Evolutionary conservation across 1,284 basidiomycete genomes (phyloP), one percentile per base, ranked within the genome.

Genomic region (Pseudozyma sp.): DNA sequence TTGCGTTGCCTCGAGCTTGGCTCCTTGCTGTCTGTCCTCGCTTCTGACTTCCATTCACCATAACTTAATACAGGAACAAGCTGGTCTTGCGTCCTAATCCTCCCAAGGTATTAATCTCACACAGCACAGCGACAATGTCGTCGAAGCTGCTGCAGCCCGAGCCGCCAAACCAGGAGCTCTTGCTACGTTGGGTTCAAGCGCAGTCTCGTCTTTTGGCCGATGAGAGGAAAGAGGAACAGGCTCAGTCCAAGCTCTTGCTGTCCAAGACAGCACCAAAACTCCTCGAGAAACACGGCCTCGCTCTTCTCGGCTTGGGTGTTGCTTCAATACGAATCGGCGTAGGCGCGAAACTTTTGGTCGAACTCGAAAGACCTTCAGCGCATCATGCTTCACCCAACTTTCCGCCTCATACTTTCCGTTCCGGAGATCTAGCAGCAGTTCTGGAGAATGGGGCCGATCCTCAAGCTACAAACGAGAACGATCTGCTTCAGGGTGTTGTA

Each of bases 261-360:
- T 92, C 92, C 5, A 93, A 93, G 68, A 94, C 93, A 81, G 89
- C 91, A 5, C 92, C 92, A 0, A 93, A 91, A 78, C 86, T 95
- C 12, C 88, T 97, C 16, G 94, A 97, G 85, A 91, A 92, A 76
- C 91, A 93, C 76, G 95, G 95, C 1, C 87, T 97, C 6, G 91
- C 93, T 1, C 85, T 97, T 0, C 89, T 90, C 36, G 90, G 91
- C 35, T 87, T 97, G 10, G 90, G 91, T 0, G 87, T 94, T 0
- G 88, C 89, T 1, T 88, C 88, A 19, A 88, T 94, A 25, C 90
- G 89, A 51, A 88, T 96, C 34, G 95, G 94, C 1, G 87, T 97
- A 1, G 95, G 94, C 34, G 94, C 93, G 25, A 96, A 95, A 87
- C 94, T 90, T 92, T 86, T 97, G 57, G 89, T 97, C 47, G 94